These are phyloP conservation scores for Malassezia cuniculi DNA, from an alignment of 1,284 basidiomycete species.

Conservation along the genomic window DNA sequence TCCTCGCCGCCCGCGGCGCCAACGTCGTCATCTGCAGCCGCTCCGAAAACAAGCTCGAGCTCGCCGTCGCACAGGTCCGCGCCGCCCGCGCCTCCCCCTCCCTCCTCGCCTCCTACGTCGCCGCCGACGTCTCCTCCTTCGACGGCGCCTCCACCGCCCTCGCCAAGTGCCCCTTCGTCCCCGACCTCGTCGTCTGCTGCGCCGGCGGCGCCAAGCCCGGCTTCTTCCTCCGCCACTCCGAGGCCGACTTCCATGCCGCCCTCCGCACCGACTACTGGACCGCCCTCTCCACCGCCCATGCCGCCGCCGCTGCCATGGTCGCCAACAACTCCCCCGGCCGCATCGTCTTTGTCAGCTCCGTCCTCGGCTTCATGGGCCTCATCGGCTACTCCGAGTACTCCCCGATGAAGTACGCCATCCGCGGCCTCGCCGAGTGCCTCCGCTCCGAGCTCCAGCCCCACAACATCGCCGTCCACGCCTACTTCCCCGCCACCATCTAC, in stretches of 20 bases:
- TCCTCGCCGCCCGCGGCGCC: constrained; percentile 60
- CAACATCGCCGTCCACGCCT: constrained; percentile 67
- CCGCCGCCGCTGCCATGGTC: constrained; percentile 61
- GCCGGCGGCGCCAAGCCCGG: constrained; percentile 59
- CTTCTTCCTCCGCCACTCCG: constrained; percentile 60
- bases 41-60: constrained; percentile 53
- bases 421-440: constrained; percentile 74
- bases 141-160: constrained; percentile 22
- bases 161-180: constrained; percentile 46
- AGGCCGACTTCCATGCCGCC: constrained; percentile 51
- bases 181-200: constrained; percentile 62
- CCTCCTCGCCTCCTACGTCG: constrained; percentile 20
- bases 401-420: constrained; percentile 75
- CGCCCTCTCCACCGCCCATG: constrained; percentile 63
- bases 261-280: constrained; percentile 50
- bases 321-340: constrained; percentile 53
- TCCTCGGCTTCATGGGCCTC: constrained; percentile 67
- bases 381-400: constrained; percentile 74
- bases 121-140: constrained; percentile 37
- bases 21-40: constrained; percentile 70
- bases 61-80: constrained; percentile 52
- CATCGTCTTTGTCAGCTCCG: constrained; percentile 69
- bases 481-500: constrained; percentile 73
- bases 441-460: constrained; percentile 70
- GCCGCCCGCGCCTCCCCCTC: constrained; percentile 10